Evolutionary conservation across 495 filamentous ascomycete genomes (phyloP).

Genomic region (Hypoxylon cercidicola): DNA sequence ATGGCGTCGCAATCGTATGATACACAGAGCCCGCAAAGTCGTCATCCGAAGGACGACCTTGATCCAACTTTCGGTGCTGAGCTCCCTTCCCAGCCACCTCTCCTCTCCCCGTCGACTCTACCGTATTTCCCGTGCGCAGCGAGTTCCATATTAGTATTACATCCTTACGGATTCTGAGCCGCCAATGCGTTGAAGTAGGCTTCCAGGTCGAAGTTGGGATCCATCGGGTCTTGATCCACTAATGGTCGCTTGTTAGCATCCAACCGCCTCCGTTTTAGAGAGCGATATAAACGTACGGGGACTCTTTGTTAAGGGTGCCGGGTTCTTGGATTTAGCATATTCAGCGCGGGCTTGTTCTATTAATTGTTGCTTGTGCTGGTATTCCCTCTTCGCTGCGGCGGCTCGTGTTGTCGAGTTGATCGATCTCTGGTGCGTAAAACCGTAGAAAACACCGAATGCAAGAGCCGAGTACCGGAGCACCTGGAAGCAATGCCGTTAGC

Average conservation of each 20-base stretch:
- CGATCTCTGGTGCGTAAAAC: slow-evolving; percentile 85
- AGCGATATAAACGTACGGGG: slow-evolving; percentile 64
- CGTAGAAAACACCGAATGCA: slow-evolving; percentile 87
- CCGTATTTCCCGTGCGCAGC: slow-evolving; percentile 10
- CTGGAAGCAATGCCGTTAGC: slow-evolving; percentile 59
- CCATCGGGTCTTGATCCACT: slow-evolving; percentile 86
- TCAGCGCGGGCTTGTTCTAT: slow-evolving; percentile 92
- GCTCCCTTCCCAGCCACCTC: slow-evolving; percentile 8
- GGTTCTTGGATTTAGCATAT: slow-evolving; percentile 84
- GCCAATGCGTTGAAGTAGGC: slow-evolving; percentile 76
- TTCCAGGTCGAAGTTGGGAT: slow-evolving; percentile 91
- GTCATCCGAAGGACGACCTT: slow-evolving; percentile 22
- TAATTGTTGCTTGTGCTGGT: slow-evolving; percentile 84
- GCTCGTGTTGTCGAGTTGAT: slow-evolving; percentile 74
- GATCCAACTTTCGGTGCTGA: slow-evolving; percentile 23
- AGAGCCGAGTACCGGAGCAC: slow-evolving; percentile 96
- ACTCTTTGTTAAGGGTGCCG: slow-evolving; percentile 61
- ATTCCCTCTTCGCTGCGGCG: slow-evolving; percentile 77
- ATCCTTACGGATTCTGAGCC: slow-evolving; percentile 55
- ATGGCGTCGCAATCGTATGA: slow-evolving; percentile 48
- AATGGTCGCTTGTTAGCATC: slow-evolving; percentile 33
- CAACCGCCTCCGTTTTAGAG: neutral
- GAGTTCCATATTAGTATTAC: slow-evolving; percentile 24
- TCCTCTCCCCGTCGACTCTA: slow-evolving; percentile 22
- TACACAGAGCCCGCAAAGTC: slow-evolving; percentile 45